Percentiles rank a stretch among this genome's conserved stretches.
These are phyloP conservation scores for Dichotomopilus funicola DNA, from an alignment of 2,329 filamentous ascomycete species.

Conservation along the genomic window DNA sequence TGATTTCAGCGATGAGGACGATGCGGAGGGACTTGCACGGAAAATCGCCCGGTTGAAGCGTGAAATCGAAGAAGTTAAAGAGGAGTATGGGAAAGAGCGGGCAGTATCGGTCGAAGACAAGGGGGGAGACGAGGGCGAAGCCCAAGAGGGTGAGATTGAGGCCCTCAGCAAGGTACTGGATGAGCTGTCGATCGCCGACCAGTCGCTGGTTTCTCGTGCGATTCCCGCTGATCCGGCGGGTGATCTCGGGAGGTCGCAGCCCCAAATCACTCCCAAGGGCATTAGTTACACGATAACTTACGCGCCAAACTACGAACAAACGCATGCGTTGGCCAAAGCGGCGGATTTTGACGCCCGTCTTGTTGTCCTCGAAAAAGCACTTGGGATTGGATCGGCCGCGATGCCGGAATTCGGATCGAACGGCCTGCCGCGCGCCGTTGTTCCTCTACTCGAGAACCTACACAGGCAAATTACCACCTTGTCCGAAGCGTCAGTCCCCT, in stretches of 20 bases:
- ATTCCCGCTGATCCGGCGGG: conserved; percentile 21
- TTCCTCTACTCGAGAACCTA: conserved; percentile 74
- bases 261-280: conserved; percentile 23
- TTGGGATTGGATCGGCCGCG: conserved; percentile 69
- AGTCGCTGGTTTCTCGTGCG: conserved; percentile 23
- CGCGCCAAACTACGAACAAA: conserved; percentile 57
- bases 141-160: conserved; percentile 49
- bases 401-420: conserved; percentile 56
- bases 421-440: conserved; percentile 58
- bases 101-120: conserved; percentile 38
- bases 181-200: conserved; percentile 44
- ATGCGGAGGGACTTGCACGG: conserved; percentile 68
- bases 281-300: conserved; percentile 61
- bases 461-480: conserved; percentile 75
- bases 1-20: conserved; percentile 64
- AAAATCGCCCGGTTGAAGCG: conserved; percentile 76
- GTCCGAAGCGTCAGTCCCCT: conserved; percentile 63
- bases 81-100: conserved; percentile 51
- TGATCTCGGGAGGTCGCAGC: conserved; percentile 18
- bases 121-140: conserved; percentile 28
- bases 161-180: conserved; percentile 69
- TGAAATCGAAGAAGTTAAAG: conserved; percentile 71
- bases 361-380: conserved; percentile 66
- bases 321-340: conserved; percentile 68
- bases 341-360: conserved; percentile 85